A percentile compares a stretch with the other conserved stretches of the same genome.
These are phyloP conservation scores for Aspergillus sp. DNA, from an alignment of 2,329 filamentous ascomycete genomes.

Conservation along the genomic window DNA sequence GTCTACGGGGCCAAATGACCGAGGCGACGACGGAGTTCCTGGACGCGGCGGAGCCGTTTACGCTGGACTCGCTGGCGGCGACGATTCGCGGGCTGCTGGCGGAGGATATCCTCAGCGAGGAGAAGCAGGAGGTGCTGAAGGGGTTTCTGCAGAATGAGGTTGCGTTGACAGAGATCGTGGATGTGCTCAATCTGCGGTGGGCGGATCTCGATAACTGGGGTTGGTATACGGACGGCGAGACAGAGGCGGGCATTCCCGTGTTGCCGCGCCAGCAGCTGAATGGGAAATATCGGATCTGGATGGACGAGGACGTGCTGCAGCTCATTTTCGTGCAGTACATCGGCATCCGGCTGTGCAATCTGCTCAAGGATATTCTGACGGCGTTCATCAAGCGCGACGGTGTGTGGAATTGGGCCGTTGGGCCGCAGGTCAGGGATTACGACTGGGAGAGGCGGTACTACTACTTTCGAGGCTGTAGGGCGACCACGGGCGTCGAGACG, in stretches of 20 bases:
- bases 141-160: slow-evolving; percentile 40
- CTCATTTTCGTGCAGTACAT: slow-evolving; percentile 47
- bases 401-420: slow-evolving; percentile 14
- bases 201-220: slow-evolving; percentile 42
- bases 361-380: slow-evolving; percentile 17
- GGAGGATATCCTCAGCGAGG: slow-evolving; percentile 43
- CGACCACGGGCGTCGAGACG: slow-evolving; percentile 5
- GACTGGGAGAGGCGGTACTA: slow-evolving; percentile 26
- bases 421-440: slow-evolving; percentile 10
- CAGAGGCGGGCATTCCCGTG: slow-evolving; percentile 43
- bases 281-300: slow-evolving; percentile 47
- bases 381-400: slow-evolving; percentile 3
- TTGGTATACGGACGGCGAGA: slow-evolving; percentile 41
- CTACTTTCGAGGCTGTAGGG: slow-evolving; percentile 11
- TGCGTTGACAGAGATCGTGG: slow-evolving; percentile 42
- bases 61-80: slow-evolving; percentile 25
- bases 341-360: slow-evolving; percentile 34
- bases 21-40: not conserved
- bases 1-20: not conserved
- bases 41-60: slow-evolving; percentile 30
- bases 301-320: slow-evolving; percentile 48
- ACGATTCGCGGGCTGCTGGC: slow-evolving; percentile 40
- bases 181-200: slow-evolving; percentile 45
- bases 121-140: slow-evolving; percentile 39
- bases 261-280: slow-evolving; percentile 43